Conservation (phyloP, 495 filamentous ascomycete genomes). For the Penicillium soppii region DNA sequence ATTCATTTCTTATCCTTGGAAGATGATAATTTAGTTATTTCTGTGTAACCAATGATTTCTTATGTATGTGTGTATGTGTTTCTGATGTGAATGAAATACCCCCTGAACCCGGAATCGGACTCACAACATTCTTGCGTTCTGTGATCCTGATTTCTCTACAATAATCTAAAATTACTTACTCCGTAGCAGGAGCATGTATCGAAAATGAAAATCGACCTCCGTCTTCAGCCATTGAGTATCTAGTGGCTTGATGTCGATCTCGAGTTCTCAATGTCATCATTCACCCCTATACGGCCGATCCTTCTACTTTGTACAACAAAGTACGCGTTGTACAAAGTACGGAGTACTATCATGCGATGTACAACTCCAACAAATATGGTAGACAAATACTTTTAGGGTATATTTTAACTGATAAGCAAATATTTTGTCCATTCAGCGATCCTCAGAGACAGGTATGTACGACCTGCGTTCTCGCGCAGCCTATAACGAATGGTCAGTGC, state of each 20-base stretch:
- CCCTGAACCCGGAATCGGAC: not conserved
- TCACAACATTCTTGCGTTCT: too few species aligned
- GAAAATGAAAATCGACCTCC: too few species aligned
- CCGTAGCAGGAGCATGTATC: too few species aligned
- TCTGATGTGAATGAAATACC: not conserved
- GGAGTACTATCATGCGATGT: too few species aligned
- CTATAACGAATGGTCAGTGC: constrained; percentile 20
- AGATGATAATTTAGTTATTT: too few species aligned
- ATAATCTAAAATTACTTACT: not conserved
- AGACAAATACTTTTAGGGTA: not conserved
- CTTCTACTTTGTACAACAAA: not conserved
- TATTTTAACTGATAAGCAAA: not conserved
- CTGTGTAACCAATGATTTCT: too few species aligned
- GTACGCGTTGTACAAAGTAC: not conserved
- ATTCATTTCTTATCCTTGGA: not conserved
- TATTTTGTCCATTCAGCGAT: constrained; percentile 15
- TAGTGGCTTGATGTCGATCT: not conserved
- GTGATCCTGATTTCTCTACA: too few species aligned
- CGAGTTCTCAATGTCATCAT: constrained; percentile 3
- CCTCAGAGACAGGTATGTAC: constrained; percentile 43
- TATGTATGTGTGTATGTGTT: too few species aligned
- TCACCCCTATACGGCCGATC: not conserved
- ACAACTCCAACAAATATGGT: too few species aligned
- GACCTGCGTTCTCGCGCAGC: constrained; percentile 44
- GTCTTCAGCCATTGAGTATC: not conserved